Conservation (phyloP, 306 rosid genomes). For the Castanospermum australe region DNA sequence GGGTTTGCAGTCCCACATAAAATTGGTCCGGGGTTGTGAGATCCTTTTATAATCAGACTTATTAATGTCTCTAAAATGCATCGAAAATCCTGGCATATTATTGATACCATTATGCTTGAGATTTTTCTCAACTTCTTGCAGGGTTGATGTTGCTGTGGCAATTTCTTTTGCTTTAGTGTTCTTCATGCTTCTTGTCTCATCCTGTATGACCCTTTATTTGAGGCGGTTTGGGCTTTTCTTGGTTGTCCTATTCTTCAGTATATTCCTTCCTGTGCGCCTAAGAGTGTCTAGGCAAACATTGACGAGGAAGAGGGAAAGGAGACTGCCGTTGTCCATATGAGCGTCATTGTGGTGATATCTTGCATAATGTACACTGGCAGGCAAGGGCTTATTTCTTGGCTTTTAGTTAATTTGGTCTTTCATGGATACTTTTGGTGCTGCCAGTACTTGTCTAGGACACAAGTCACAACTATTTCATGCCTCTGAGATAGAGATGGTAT, state of each 20-base stretch:
- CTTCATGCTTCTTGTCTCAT: slow-evolving; percentile 24
- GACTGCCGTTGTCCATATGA: slow-evolving; percentile 51
- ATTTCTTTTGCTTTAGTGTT: slow-evolving; percentile 29
- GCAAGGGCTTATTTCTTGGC: slow-evolving; percentile 13
- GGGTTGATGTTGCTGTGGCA: slow-evolving; percentile 53
- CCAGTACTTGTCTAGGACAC: slow-evolving; percentile 5
- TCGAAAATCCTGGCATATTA: not conserved
- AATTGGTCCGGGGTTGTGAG: not conserved
- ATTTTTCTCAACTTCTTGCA: slow-evolving; percentile 28
- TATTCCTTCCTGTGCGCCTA: slow-evolving; percentile 35
- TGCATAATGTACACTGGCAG: not conserved
- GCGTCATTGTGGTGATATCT: slow-evolving; percentile 5
- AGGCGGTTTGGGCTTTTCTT: slow-evolving; percentile 36
- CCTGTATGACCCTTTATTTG: slow-evolving; percentile 37
- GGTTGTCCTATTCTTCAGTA: slow-evolving; percentile 31
- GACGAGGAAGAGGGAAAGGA: slow-evolving; percentile 45
- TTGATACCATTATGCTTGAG: slow-evolving; percentile 18
- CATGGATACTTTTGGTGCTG: slow-evolving; percentile 7
- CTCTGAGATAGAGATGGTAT: not conserved
- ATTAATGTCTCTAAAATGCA: not conserved
- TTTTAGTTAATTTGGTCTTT: not conserved
- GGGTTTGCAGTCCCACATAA: not conserved
- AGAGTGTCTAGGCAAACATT: slow-evolving; percentile 37
- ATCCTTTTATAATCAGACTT: not conserved
- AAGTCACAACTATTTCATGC: not conserved